Percentiles rank a stretch among this genome's conserved stretches.
Conservation (phyloP, 2,329 filamentous ascomycete genomes). For the Pestalotiopsis sp. region DNA sequence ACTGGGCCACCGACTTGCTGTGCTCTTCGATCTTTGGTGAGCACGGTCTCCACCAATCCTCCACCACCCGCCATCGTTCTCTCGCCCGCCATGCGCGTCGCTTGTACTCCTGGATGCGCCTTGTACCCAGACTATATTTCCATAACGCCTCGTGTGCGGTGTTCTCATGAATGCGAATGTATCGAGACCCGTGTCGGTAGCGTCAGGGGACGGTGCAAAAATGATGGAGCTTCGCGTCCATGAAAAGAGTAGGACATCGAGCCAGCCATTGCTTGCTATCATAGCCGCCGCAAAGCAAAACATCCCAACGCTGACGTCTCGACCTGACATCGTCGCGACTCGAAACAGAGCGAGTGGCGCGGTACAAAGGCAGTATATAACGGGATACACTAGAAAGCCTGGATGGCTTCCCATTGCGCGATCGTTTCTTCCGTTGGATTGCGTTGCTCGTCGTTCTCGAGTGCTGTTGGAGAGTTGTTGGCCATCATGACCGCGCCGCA, state of each 20-base stretch:
- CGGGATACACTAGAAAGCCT: slow-evolving; percentile 67
- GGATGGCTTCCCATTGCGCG: slow-evolving; percentile 38
- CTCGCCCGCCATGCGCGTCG: not conserved
- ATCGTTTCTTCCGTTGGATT: not conserved
- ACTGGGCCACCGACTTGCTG: not conserved
- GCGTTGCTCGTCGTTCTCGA: not conserved
- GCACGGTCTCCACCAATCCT: slow-evolving; percentile 18
- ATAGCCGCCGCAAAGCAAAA: slow-evolving; percentile 63
- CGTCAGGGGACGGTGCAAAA: slow-evolving; percentile 5
- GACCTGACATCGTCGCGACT: slow-evolving; percentile 63
- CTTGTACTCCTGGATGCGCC: slow-evolving; percentile 19
- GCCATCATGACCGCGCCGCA: slow-evolving; percentile 22
- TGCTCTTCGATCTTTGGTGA: not conserved
- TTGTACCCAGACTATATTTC: slow-evolving; percentile 34
- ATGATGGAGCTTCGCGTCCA: slow-evolving; percentile 13
- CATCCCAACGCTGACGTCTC: slow-evolving; percentile 52
- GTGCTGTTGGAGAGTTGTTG: not conserved
- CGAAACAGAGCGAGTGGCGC: slow-evolving; percentile 67
- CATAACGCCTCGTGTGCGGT: slow-evolving; percentile 26
- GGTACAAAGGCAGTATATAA: slow-evolving; percentile 72
- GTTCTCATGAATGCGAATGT: slow-evolving; percentile 30
- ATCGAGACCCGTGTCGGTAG: slow-evolving; percentile 1
- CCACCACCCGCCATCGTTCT: slow-evolving; percentile 17
- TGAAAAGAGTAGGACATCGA: slow-evolving; percentile 58
- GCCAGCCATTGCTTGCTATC: slow-evolving; percentile 56